phyloP scores from a whole-genome alignment of 2,329 filamentous ascomycete genomes.

The Arachnopeziza araneosa region DNA sequence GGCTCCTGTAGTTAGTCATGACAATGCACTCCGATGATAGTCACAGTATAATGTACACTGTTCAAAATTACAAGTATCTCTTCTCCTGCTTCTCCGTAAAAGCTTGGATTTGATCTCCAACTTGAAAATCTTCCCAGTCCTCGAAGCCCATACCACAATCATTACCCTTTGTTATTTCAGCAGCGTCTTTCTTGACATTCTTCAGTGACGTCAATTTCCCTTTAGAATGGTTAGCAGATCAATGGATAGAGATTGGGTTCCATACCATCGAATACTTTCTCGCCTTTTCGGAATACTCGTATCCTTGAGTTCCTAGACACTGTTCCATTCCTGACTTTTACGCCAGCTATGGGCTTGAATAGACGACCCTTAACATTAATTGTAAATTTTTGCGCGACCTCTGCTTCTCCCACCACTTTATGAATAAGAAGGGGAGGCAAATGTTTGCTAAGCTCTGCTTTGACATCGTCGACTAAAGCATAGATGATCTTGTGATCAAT shows the following conservation, averaged over 20 bases:
- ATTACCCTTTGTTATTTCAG: constrained; percentile 83
- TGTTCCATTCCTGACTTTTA: constrained; percentile 75
- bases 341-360: constrained; percentile 76
- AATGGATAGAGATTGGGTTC: constrained; percentile 26
- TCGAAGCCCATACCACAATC: constrained; percentile 90
- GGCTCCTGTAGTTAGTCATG: too few species aligned
- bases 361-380: constrained; percentile 71
- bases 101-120: constrained; percentile 81
- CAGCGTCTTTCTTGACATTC: constrained; percentile 86
- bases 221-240: constrained; percentile 33
- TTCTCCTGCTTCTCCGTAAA: constrained; percentile 77
- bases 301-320: constrained; percentile 60
- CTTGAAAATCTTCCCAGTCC: constrained; percentile 69
- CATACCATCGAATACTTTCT: constrained; percentile 78
- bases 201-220: constrained; percentile 78
- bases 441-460: constrained; percentile 59
- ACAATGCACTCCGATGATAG: neutral
- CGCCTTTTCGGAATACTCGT: constrained; percentile 63
- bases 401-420: constrained; percentile 80
- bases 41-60: neutral
- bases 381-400: constrained; percentile 75
- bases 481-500: constrained; percentile 87
- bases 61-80: constrained; percentile 30
- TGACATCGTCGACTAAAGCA: constrained; percentile 68
- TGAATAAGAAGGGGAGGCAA: constrained; percentile 61